phyloP scores from a whole-genome alignment of 2,329 filamentous ascomycete species.

The Colletotrichum musicola region DNA sequence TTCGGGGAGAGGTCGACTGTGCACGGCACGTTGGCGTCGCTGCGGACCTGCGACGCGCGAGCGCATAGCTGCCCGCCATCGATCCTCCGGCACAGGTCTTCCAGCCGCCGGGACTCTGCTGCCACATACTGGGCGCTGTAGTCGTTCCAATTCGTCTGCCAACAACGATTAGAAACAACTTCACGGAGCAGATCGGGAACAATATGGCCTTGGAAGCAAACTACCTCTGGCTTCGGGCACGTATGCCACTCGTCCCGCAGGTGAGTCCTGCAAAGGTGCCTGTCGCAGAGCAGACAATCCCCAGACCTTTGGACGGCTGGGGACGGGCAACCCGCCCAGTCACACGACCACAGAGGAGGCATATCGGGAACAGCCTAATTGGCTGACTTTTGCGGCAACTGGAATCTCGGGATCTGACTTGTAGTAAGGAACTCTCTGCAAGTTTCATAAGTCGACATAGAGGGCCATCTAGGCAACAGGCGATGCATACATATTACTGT shows the following conservation, averaged over 20 bases:
- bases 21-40: constrained; percentile 40
- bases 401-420: too few species aligned
- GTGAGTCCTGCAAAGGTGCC: constrained; percentile 44
- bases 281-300: constrained; percentile 44
- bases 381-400: too few species aligned
- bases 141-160: constrained; percentile 37
- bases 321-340: background rate
- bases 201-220: constrained; percentile 9
- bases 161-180: constrained; percentile 16
- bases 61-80: constrained; percentile 39
- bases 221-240: constrained; percentile 34
- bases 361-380: too few species aligned
- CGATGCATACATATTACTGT: too few species aligned
- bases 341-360: background rate
- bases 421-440: too few species aligned
- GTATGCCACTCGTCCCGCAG: constrained; percentile 29
- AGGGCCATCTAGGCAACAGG: too few species aligned
- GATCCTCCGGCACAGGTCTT: constrained; percentile 38
- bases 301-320: constrained; percentile 44
- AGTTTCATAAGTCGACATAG: too few species aligned
- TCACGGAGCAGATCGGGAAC: background rate
- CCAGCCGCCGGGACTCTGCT: constrained; percentile 39
- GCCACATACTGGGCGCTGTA: constrained; percentile 40
- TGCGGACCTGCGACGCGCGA: constrained; percentile 39
- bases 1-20: constrained; percentile 40